Base-by-base conservation (phyloP, 805 yeast species). In the Nakazawaea ishiwadae region DNA sequence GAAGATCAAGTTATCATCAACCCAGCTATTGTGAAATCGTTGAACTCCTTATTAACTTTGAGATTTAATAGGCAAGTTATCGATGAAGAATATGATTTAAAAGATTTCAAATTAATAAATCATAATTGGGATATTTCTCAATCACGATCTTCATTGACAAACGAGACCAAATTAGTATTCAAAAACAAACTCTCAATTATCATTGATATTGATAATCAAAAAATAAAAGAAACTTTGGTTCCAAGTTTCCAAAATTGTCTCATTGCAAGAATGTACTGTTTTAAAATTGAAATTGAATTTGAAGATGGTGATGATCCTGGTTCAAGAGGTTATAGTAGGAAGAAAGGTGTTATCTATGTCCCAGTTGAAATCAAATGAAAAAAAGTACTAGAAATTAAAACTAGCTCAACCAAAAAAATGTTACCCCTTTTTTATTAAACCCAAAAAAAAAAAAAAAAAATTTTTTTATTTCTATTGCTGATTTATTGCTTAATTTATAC, bases 211-310 rank as follows among this genome's bases (percentile, higher is more conserved):
- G 18, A 20, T 8, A 29, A 32, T 17, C 14, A 24, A n/a, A 24
- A 71, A 40, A 63, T 73, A 32, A 63, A 62, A 44, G 70, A 76
- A 38, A 77, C 79, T 0, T 56, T 79, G 44, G 57, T 77, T 15
- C 84, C 86, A 1, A 69, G 69, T 42, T 79, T 78, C 56, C 84
- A 78, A 47, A 70, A 68, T 35, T 79, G 86, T 54, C 58, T 79
- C 40, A 65, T 77, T 12, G 75, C 81, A 3, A 65, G 84, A 51
- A 54, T 72, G 14, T 78, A 79, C 53, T 69, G 75, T 48, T 35
- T 35, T 24, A 34, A 21, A 31, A 12, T 43, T 5, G 46, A 43
- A 14, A n/a, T 43, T 8, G 46, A 43, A n/a, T 14, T 43, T 18
- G 46, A 43, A 26, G 43, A 43, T 16, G 40, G 26, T 16, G 31